A percentile compares a stretch with the other conserved stretches of the same genome.
phyloP scores from a whole-genome alignment of 2,329 filamentous ascomycete genomes.

The Colletotrichum agaves region DNA sequence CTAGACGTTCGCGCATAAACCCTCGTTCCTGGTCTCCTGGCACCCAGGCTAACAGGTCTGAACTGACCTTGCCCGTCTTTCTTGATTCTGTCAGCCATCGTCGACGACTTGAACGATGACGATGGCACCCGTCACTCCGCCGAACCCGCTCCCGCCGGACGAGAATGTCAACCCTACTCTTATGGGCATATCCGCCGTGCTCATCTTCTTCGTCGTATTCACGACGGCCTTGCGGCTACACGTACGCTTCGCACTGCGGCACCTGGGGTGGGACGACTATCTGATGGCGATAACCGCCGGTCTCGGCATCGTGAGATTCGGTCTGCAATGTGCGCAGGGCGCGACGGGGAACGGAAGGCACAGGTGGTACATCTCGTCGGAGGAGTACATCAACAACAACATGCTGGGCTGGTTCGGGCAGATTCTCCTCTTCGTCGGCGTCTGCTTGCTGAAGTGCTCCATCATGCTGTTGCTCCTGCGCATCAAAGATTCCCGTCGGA shows the following conservation, averaged over 20 bases:
- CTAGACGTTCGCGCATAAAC: not conserved
- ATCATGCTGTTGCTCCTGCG: conserved; percentile 54
- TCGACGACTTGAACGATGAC: not conserved
- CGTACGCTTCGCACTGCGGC: conserved; percentile 44
- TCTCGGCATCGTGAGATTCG: conserved; percentile 46
- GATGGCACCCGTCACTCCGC: conserved; percentile 34
- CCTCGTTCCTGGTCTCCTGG: conserved; percentile 13
- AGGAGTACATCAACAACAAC: conserved; percentile 49
- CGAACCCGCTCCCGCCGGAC: conserved; percentile 52
- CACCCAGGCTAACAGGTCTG: not conserved
- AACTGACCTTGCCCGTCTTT: not conserved
- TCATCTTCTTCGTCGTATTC: conserved; percentile 46
- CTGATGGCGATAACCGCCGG: conserved; percentile 46
- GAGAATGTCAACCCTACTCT: conserved; percentile 47
- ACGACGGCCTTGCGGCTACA: conserved; percentile 47
- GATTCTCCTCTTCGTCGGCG: conserved; percentile 52
- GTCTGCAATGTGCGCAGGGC: conserved; percentile 47
- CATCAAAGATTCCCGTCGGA: conserved; percentile 49
- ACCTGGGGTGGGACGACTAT: conserved; percentile 52
- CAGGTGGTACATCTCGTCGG: conserved; percentile 46
- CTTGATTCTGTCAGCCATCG: not conserved
- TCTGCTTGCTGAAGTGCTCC: conserved; percentile 54
- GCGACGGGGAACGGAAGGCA: conserved; percentile 52
- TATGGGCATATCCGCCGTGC: conserved; percentile 46
- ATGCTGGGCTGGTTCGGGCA: conserved; percentile 53